Base-by-base conservation (phyloP, 257 asterid genomes). In the Solanum ahanhuiri region DNA sequence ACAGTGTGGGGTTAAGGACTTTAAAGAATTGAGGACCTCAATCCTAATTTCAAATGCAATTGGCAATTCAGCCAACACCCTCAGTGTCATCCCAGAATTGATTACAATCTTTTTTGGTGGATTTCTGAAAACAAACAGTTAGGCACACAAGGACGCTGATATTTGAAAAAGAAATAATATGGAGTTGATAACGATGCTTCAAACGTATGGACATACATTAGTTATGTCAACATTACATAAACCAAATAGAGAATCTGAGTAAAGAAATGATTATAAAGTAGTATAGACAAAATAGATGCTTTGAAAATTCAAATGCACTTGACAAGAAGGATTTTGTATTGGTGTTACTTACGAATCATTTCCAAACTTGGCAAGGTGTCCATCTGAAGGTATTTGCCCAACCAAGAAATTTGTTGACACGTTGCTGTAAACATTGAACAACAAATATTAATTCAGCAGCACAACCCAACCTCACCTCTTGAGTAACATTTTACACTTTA, bases 401-500 rank as follows among this genome's bases (percentile, higher is more conserved):
- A 91, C 94, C 90, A 96, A 92, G 91, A 96, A 96, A 90, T 96
- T 96, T 79, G 96, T 92, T n/a, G 99, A 96, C 82, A 96, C 92
- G 37, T 96, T 96, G 95, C 99, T 96, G 87, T 91, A 93, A 86
- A 86, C 85, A 93, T 88, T 85, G 87, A 5, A 92, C 88, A 82
- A 88, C 64, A 87, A 48, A 48, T 45, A 48, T 48, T 48, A 28
- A 48, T 48, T 48, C 84, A 18, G 43, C 12, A 25, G 69, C 66
- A 9, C 37, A 81, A 81, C 67, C 28, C 83, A 77, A 28, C 67
- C 67, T 81, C 84, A 81, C 84, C 43, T 64, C 43, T 48, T 22
- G 6, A 81, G 63, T 81, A 48, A 48, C 15, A n/a, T 45, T 81
- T 81, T 48, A 31, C 43, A 81, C 69, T 48, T 9, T 28, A 45